Base-by-base conservation (phyloP, 192 early-diverging fungal genomes). In the Coemansia sp. region DNA sequence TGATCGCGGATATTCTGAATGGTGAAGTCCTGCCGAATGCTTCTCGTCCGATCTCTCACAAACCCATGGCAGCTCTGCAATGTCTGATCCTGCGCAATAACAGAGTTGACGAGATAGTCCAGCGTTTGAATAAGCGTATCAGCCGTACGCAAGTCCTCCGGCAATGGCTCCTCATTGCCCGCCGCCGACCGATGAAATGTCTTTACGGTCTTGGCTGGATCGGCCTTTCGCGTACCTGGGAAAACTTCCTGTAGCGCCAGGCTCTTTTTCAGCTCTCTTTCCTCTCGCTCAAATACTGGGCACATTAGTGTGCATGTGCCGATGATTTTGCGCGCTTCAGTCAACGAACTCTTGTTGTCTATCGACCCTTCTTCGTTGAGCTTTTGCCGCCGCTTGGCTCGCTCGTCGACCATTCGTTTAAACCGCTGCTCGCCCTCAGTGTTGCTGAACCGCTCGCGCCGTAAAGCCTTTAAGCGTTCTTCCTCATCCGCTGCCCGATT, bases 291-390 rank as follows among this genome's bases (percentile, higher is more conserved):
- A 69, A 88, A 95, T 67, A 88, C 88, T 0, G 95, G 92, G 75
- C 94, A 95, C 94, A 96, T 98, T 29, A 90, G 87, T 67, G 74
- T 67, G 59, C 95, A 98, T 2, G 92, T 91, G 11, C 92, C 94
- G 16, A 88, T 74, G 56, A 98, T 53, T 38, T 70, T 65, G 5
- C 34, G n/a, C 1, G 94, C 94, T 30, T 93, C 88, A 34, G 86
- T 76, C 37, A 94, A 74, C 3, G 76, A 59, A 10, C 85, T 63
- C 3, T 89, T 87, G 55, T 87, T 86, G 6, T 84, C 75, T 50
- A 92, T 88, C 6, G 65, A 15, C 2, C 89, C 88, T 44, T 86
- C 68, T 7, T 59, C 49, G 15, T 89, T 88, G 9, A 92, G 93
- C 64, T 84, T 62, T 50, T 86, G 65, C 60, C 89, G 87, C 60